Evolutionary conservation across 1,284 basidiomycete genomes (phyloP), one percentile per base, ranked within the genome.

Genomic region (Thelephora terrestris): DNA sequence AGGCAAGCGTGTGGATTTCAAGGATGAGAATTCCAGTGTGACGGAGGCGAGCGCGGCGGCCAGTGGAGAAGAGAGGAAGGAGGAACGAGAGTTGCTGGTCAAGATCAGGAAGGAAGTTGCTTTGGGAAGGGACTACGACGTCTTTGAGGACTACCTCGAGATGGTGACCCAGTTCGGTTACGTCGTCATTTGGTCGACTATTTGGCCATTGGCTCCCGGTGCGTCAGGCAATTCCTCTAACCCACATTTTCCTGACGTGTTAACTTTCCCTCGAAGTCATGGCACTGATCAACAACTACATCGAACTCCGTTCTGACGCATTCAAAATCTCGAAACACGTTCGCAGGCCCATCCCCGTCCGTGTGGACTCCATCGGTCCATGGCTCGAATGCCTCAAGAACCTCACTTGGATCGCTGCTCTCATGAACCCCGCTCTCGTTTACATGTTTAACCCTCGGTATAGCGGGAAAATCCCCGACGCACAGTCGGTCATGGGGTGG

Each of bases 101-200:
- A 70, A 76, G 43, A 85, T 96, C 20, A 72, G 88, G 44, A 68
- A 73, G 49, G 88, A 99, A 68, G 82, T 87, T 6, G 75, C 75
- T 9, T 69, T 96, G 45, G 89, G 93, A 0, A 10, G n/a, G 10
- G 79, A 83, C 36, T 97, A 97, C 59, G 77, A 79, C 43, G 67
- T 85, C 3, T 91, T 90, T 58, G 75, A 70, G 50, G 93, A 96
- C 67, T 97, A 94, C 64, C 83, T 81, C 58, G 94, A 98, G 70
- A 96, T 98, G 92, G 89, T 91, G 23, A 91, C 89, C 3, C 85
- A 93, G 65, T 95, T 96, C 61, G 95, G 95, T 2, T 94, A 93
- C 63, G 81, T 97, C 24, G 80, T 81, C 2, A 71, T 97, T 25
- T 98, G 94, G 91, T 88, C 85, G 37, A 84, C 90, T 25, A 90